A percentile compares a stretch with the other conserved stretches of the same genome.
phyloP scores from a whole-genome alignment of 495 filamentous ascomycete genomes.

The Achaetomiella virescens region DNA sequence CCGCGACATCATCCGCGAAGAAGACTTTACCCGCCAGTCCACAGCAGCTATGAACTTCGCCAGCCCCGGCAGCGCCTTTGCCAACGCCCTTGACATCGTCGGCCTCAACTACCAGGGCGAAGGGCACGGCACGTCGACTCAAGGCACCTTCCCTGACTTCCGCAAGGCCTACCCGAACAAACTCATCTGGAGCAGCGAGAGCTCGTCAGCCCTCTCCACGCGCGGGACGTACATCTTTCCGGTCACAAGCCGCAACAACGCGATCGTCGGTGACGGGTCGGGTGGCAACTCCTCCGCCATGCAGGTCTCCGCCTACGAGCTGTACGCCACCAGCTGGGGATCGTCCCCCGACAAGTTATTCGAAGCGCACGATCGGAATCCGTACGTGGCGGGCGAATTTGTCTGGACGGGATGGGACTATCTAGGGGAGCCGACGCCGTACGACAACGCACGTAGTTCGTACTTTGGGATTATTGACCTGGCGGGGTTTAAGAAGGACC shows the following conservation, averaged over 20 bases:
- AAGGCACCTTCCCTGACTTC: constrained; percentile 21
- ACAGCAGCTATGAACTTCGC: constrained; percentile 40
- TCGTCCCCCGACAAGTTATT: constrained; percentile 46
- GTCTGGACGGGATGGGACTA: constrained; percentile 50
- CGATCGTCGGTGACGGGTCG: background rate
- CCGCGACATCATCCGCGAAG: constrained; percentile 28
- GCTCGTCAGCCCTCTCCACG: constrained; percentile 36
- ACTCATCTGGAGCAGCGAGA: constrained; percentile 41
- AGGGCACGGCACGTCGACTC: constrained; percentile 24
- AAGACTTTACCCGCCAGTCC: constrained; percentile 37
- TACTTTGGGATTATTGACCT: constrained; percentile 47
- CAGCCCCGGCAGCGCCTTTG: constrained; percentile 23
- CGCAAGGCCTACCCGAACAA: constrained; percentile 37
- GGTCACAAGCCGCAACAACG: constrained; percentile 32
- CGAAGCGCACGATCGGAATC: constrained; percentile 35
- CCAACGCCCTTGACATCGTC: constrained; percentile 36
- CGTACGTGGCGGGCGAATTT: constrained; percentile 44
- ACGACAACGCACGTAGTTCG: constrained; percentile 36
- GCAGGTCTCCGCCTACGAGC: constrained; percentile 35
- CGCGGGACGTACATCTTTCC: constrained; percentile 47
- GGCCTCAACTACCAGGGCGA: constrained; percentile 49
- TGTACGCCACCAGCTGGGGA: constrained; percentile 37
- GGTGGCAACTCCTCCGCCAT: no score
- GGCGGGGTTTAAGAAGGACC: constrained; percentile 48
- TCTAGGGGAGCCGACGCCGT: constrained; percentile 45